Evolutionary conservation across 164 flowering plant species (phyloP), one percentile per base, ranked within the genome.

Genomic region (Aristolochia contorta): DNA sequence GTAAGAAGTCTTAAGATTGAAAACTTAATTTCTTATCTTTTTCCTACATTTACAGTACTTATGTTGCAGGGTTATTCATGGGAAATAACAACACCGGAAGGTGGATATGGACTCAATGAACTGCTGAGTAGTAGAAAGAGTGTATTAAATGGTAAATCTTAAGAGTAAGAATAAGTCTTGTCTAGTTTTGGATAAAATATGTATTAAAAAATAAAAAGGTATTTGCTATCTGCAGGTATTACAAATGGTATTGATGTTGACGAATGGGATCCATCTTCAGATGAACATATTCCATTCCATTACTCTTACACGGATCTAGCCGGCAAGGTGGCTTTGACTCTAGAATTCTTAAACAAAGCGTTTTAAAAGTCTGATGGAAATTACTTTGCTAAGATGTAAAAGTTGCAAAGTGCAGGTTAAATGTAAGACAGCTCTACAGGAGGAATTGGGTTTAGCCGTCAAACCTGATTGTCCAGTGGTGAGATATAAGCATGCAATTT

Each of bases 81-180:
- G 97, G 98, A 93, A 73, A 86, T 93, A 69, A 93, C 97, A 25
- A 90, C 98, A 25, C 67, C 59, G 56, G 98, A 89, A 74, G 97
- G 96, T 59, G 98, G 97, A 75, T 79, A 86, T 77, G 97, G 98
- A 62, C 76, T 93, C 37, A 63, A 93, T 65, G 96, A 79, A 59
- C 78, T 93, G 48, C 62, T 93, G 61, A 66, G 66, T 53, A 83
- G 86, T 71, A 79, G 98, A 25, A 81, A 81, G 74, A 66, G 59
- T 57, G 85, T 90, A 67, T 63, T 93, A 24, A 80, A 79, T 76
- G 98, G 98, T 91, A 77, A 60, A 56, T 9, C 15, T 10, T 5
- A 22, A 53, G 12, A 6, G 20, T 14, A 23, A 53, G 12, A 6
- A 7, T 14, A 23, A 12, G 12, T 23, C 15, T 53, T 53, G 14